A percentile compares a stretch with the other conserved stretches of the same genome.
These are phyloP conservation scores for Verbascum thapsus DNA, from an alignment of 257 asterid genomes.

Conservation along the genomic window DNA sequence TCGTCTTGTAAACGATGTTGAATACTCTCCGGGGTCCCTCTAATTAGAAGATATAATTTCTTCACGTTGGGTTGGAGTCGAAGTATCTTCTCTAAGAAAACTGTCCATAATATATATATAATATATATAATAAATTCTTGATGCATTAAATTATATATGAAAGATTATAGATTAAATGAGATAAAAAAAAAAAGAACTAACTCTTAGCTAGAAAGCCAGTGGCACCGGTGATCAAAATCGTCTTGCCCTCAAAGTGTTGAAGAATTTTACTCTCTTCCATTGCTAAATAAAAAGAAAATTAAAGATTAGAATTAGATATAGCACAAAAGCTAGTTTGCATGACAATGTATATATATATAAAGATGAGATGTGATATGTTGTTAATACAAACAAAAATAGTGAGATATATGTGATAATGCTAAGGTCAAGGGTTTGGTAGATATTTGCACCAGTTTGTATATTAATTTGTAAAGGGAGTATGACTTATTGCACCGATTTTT, in stretches of 20 bases:
- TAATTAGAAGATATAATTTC: slow-evolving; percentile 43
- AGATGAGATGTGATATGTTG: no score
- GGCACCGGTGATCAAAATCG: slow-evolving; percentile 62
- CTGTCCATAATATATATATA: no score
- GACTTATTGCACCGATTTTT: no score
- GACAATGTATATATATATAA: no score
- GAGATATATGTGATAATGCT: no score
- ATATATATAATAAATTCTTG: background rate
- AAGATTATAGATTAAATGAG: no score
- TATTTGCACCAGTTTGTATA: no score
- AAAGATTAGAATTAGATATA: background rate
- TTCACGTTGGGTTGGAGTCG: slow-evolving; percentile 52
- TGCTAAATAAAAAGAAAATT: background rate
- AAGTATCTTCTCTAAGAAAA: slow-evolving; percentile 50
- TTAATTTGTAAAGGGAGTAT: no score
- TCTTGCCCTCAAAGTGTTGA: slow-evolving; percentile 45
- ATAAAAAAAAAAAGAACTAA: slow-evolving; percentile 7
- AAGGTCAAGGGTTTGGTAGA: no score
- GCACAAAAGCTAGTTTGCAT: no score
- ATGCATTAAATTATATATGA: no score
- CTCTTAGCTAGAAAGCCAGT: slow-evolving; percentile 65
- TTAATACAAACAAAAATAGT: no score
- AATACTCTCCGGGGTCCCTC: slow-evolving; percentile 14
- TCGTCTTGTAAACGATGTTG: slow-evolving; percentile 43
- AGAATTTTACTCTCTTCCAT: slow-evolving; percentile 43